Evolutionary conservation across 805 yeast genomes (phyloP).

Genomic region (Candida piceae): DNA sequence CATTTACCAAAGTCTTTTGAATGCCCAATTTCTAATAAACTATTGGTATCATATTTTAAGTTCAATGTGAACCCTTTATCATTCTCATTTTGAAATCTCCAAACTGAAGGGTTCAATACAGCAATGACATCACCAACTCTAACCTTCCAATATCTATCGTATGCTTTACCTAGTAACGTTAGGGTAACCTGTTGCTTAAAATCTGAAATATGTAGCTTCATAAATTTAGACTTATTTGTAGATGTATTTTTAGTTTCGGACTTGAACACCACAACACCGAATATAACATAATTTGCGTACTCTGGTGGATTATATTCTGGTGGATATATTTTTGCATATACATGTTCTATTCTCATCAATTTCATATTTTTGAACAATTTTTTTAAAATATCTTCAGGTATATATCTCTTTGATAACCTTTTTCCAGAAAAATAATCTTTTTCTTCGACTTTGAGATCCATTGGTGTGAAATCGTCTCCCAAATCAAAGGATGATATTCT

Average conservation of each 20-base stretch:
- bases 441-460: slow-evolving; percentile 31
- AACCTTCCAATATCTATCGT: slow-evolving; percentile 67
- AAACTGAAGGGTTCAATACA: slow-evolving; percentile 68
- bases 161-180: slow-evolving; percentile 62
- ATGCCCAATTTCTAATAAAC: slow-evolving; percentile 69
- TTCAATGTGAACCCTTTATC: slow-evolving; percentile 46
- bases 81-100: slow-evolving; percentile 28
- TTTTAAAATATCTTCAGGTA: slow-evolving; percentile 33
- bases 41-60: slow-evolving; percentile 44
- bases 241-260: slow-evolving; percentile 45
- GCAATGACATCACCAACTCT: slow-evolving; percentile 71
- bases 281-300: slow-evolving; percentile 70
- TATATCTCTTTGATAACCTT: slow-evolving; percentile 41
- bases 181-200: slow-evolving; percentile 56
- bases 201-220: slow-evolving; percentile 62
- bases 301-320: slow-evolving; percentile 67
- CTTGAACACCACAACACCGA: slow-evolving; percentile 66
- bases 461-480: slow-evolving; percentile 23
- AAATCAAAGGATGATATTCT: slow-evolving; percentile 38
- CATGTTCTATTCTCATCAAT: slow-evolving; percentile 50
- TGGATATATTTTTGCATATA: slow-evolving; percentile 60
- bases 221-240: slow-evolving; percentile 41
- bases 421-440: slow-evolving; percentile 43
- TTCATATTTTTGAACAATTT: slow-evolving; percentile 43
- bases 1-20: slow-evolving; percentile 68